phyloP scores from a whole-genome alignment of 495 filamentous ascomycete genomes.

The Thermothielavioides terrestris region DNA sequence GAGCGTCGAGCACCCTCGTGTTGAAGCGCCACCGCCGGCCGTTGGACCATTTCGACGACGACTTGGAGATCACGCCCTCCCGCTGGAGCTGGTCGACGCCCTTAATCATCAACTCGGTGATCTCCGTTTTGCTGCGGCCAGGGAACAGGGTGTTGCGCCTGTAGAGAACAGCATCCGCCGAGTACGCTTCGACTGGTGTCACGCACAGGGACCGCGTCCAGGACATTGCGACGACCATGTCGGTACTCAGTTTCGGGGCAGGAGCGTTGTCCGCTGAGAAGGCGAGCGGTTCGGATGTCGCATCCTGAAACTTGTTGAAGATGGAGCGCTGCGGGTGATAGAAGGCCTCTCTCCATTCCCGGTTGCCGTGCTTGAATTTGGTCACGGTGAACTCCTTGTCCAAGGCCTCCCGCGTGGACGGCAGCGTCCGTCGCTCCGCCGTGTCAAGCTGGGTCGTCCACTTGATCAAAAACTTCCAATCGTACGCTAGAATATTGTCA shows the following conservation, averaged over 20 bases:
- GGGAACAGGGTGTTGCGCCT: slow-evolving; percentile 30
- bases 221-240: slow-evolving; percentile 22
- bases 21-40: slow-evolving; percentile 51
- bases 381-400: slow-evolving; percentile 24
- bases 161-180: slow-evolving; percentile 26
- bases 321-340: slow-evolving; percentile 35
- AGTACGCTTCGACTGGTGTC: slow-evolving; percentile 28
- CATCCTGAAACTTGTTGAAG: slow-evolving; percentile 38
- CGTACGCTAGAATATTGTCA: slow-evolving; percentile 58
- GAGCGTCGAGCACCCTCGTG: slow-evolving; percentile 42
- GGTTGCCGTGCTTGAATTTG: slow-evolving; percentile 25
- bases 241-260: neutral
- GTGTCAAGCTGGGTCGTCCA: slow-evolving; percentile 50
- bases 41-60: slow-evolving; percentile 45
- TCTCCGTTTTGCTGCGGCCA: slow-evolving; percentile 25
- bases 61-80: slow-evolving; percentile 51
- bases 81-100: slow-evolving; percentile 50
- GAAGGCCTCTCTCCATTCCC: slow-evolving; percentile 42
- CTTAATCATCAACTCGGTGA: slow-evolving; percentile 39
- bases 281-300: slow-evolving; percentile 27
- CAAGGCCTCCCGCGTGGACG: slow-evolving; percentile 27
- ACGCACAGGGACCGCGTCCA: slow-evolving; percentile 29
- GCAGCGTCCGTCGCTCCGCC: slow-evolving; percentile 30
- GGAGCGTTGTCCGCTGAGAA: slow-evolving; percentile 9
- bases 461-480: slow-evolving; percentile 65